Evolutionary conservation across 768 basidiomycete species (phyloP).

Genomic region (Sarcomyxa edulis): DNA sequence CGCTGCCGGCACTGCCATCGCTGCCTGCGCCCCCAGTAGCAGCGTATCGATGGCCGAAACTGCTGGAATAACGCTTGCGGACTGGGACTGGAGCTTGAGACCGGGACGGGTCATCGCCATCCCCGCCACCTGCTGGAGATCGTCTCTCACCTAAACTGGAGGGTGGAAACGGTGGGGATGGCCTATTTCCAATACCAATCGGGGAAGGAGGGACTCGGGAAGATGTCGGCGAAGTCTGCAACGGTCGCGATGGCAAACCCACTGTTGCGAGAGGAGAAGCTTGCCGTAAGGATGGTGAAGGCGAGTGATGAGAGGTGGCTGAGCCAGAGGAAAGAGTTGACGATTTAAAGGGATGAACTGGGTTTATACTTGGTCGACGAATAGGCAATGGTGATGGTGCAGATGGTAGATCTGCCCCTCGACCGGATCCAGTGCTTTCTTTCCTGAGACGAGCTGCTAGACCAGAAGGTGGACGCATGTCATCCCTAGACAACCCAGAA

Average conservation of each 20-base stretch:
- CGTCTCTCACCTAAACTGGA: conserved; percentile 22
- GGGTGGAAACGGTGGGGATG: conserved; percentile 17
- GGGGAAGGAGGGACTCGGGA: conserved; percentile 22
- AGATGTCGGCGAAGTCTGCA: conserved; percentile 11
- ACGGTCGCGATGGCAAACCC: conserved; percentile 11
- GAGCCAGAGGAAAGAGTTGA: conserved; percentile 29
- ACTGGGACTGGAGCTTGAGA: conserved; percentile 10
- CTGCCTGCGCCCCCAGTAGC: conserved; percentile 33
- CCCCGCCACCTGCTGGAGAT: conserved; percentile 16
- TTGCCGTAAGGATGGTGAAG: conserved; percentile 26
- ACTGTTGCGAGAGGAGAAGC: conserved; percentile 8
- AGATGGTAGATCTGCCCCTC: conserved; percentile 12
- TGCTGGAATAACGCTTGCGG: conserved; percentile 71
- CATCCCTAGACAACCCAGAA: conserved; percentile 6
- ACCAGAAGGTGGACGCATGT: conserved; percentile 20
- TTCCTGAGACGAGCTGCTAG: conserved; percentile 40
- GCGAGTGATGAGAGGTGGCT: conserved; percentile 19
- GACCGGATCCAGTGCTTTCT: conserved; percentile 38
- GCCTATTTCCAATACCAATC: conserved; percentile 10
- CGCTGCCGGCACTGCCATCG: conserved; percentile 23
- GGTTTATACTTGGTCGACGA: conserved; percentile 24
- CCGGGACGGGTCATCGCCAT: conserved; percentile 12
- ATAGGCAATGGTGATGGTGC: conserved; percentile 16
- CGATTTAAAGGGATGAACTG: conserved; percentile 33
- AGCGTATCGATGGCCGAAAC: conserved; percentile 68